Conservation (phyloP, 257 asterid genomes). For the Solanum bulbocastanum region DNA sequence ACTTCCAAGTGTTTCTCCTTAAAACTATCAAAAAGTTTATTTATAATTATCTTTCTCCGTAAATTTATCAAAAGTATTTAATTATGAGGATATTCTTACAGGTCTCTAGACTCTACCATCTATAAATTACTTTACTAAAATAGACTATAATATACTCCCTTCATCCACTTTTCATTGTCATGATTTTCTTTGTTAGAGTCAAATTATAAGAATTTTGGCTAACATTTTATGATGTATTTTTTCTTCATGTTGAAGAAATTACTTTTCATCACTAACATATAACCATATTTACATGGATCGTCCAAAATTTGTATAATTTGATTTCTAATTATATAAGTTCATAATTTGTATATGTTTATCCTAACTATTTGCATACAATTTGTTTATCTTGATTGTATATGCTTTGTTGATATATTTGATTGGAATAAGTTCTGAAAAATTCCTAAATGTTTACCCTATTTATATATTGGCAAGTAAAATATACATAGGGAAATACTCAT, state of each 20-base stretch:
- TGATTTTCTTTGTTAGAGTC: not conserved
- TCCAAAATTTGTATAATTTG: not conserved
- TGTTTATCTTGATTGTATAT: too few relatives aligned
- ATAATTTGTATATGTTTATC: too few relatives aligned
- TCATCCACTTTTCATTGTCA: not conserved
- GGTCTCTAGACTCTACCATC: not conserved
- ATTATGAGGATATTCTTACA: not conserved
- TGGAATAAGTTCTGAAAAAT: too few relatives aligned
- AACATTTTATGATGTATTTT: too few relatives aligned
- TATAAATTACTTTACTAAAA: not conserved
- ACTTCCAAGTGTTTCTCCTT: not conserved
- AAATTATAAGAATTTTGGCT: not conserved
- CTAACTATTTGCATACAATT: not conserved
- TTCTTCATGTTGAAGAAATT: too few relatives aligned
- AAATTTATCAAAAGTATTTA: not conserved
- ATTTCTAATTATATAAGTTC: too few relatives aligned
- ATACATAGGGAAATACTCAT: too few relatives aligned
- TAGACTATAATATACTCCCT: not conserved
- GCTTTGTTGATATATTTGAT: too few relatives aligned
- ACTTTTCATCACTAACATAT: not conserved
- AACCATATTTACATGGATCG: not conserved
- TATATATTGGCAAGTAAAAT: too few relatives aligned
- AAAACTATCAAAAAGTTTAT: not conserved
- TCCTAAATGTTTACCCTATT: too few relatives aligned
- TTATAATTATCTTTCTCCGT: too few relatives aligned